Conservation (phyloP, 2,329 filamentous ascomycete species). For the Colletotrichum noveboracense region DNA sequence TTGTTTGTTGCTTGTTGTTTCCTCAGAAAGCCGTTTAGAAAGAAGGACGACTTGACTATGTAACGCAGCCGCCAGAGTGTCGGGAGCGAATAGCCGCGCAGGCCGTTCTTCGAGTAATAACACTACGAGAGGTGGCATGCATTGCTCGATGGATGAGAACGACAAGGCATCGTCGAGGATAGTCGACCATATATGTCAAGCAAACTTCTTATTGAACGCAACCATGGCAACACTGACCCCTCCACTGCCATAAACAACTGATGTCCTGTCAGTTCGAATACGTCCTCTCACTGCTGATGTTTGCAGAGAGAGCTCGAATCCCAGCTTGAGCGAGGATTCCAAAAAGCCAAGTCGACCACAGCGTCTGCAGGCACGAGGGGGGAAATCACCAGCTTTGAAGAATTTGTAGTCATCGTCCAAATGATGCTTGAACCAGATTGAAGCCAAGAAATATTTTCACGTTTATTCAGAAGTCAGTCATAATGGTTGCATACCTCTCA, state of each 20-base stretch:
- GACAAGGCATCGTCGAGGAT: background rate
- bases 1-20: background rate
- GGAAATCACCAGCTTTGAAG: background rate
- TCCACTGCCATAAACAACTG: background rate
- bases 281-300: background rate
- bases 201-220: background rate
- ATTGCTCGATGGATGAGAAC: background rate
- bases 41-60: background rate
- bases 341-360: background rate
- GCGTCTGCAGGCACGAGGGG: background rate
- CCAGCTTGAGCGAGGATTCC: background rate
- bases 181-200: background rate
- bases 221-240: background rate
- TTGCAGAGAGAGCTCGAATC: background rate
- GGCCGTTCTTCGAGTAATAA: background rate
- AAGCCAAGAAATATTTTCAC: background rate
- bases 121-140: background rate
- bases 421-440: background rate
- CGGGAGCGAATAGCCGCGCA: background rate
- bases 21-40: background rate
- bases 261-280: background rate
- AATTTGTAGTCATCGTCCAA: background rate
- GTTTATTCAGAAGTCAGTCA: background rate
- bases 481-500: background rate
- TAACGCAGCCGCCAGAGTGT: background rate